A percentile compares a stretch with the other conserved stretches of the same genome.
Conservation (phyloP, 768 basidiomycete genomes). For the Pleurotus pulmonarius region DNA sequence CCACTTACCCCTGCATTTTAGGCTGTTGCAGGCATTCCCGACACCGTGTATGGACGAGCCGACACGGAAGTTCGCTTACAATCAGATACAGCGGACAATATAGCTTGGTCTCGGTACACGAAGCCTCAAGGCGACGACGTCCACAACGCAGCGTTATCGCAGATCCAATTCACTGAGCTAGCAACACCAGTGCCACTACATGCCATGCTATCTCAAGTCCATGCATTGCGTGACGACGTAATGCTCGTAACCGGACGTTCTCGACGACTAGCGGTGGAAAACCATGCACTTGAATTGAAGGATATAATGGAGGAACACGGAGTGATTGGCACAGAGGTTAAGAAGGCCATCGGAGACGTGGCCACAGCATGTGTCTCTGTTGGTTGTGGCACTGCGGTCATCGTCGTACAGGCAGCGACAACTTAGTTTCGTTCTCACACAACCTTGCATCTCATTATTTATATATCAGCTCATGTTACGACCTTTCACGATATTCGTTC, state of each 20-base stretch:
- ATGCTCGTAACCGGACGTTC: constrained; percentile 74
- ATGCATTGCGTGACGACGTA: constrained; percentile 22
- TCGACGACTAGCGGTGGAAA: constrained; percentile 66
- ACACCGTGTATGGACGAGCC: constrained; percentile 67
- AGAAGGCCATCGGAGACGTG: constrained; percentile 84
- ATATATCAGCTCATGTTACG: too few relatives aligned
- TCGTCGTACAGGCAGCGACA: constrained; percentile 63
- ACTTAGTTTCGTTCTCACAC: neutral
- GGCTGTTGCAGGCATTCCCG: constrained; percentile 44
- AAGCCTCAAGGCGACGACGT: constrained; percentile 10
- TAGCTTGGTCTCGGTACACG: constrained; percentile 65
- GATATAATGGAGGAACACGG: constrained; percentile 56
- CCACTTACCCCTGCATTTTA: neutral
- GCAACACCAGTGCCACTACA: constrained; percentile 59
- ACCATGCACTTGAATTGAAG: constrained; percentile 69
- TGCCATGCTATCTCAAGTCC: constrained; percentile 47
- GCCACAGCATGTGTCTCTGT: constrained; percentile 71
- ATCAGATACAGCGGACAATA: constrained; percentile 82
- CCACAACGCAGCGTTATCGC: constrained; percentile 36
- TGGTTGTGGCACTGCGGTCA: constrained; percentile 51
- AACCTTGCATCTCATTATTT: too few relatives aligned
- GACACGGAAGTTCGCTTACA: constrained; percentile 66
- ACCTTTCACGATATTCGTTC: too few relatives aligned
- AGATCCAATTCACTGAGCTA: constrained; percentile 60
- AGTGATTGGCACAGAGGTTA: constrained; percentile 55